Evolutionary conservation across 2,329 filamentous ascomycete genomes (phyloP).

Genomic region (Exophiala sp.): DNA sequence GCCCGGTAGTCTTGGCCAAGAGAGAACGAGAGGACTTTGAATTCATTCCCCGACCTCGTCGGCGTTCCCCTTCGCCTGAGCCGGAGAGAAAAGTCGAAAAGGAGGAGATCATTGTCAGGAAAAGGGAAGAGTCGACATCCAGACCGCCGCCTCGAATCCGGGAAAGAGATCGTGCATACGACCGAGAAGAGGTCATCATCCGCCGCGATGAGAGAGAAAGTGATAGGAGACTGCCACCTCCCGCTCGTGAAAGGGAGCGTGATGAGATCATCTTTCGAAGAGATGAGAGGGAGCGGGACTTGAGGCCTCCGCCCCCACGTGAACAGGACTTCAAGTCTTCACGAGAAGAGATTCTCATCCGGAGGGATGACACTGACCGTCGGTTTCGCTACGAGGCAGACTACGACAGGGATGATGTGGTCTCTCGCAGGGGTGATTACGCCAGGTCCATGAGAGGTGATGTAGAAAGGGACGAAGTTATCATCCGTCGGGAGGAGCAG

Average conservation of each 20-base stretch:
- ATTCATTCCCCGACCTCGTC: constrained; percentile 26
- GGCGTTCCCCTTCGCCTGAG: constrained; percentile 27
- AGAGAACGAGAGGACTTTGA: constrained; percentile 33
- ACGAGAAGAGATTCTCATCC: constrained; percentile 46
- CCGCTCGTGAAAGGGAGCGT: constrained; percentile 28
- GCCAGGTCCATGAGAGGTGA: constrained; percentile 27
- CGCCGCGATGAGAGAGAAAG: constrained; percentile 30
- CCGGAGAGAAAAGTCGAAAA: constrained; percentile 30
- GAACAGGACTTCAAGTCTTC: constrained; percentile 26
- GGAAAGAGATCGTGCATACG: constrained; percentile 25
- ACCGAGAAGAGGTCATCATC: constrained; percentile 36
- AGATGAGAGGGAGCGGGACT: constrained; percentile 27
- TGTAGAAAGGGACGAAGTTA: constrained; percentile 27
- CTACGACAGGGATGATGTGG: constrained; percentile 12
- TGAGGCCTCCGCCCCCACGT: constrained; percentile 15
- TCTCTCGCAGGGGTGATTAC: constrained; percentile 16
- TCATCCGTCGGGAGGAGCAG: constrained; percentile 39
- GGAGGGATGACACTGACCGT: constrained; percentile 29
- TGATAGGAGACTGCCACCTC: constrained; percentile 22
- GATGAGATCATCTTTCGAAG: constrained; percentile 36
- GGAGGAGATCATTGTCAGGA: constrained; percentile 33
- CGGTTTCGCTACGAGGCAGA: constrained; percentile 17
- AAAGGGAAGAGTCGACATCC: constrained; percentile 22
- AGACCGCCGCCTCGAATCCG: constrained; percentile 18
- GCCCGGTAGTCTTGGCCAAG: constrained; percentile 31